Evolutionary conservation across 2,329 filamentous ascomycete genomes (phyloP).

Genomic region (Cytospora schulzeri): DNA sequence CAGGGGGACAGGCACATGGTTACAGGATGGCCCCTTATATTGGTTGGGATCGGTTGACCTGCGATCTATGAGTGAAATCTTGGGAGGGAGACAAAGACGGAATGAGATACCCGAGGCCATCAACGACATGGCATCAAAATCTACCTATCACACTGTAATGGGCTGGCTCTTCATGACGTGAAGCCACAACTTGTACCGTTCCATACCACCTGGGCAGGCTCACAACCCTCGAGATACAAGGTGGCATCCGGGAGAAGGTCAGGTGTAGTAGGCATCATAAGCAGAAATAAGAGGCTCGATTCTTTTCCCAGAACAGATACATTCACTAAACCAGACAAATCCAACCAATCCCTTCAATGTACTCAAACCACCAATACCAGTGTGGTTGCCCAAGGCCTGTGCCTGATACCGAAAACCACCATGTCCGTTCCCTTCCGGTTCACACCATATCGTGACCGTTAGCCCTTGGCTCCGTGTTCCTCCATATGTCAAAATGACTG

Average conservation of each 20-base stretch:
- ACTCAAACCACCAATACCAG: constrained; percentile 3
- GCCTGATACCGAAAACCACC: constrained; percentile 19
- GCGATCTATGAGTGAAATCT: neutral
- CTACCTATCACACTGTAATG: neutral
- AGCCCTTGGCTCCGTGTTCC: constrained; percentile 21
- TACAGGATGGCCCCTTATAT: neutral
- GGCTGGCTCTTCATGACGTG: neutral
- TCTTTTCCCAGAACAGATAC: constrained; percentile 9
- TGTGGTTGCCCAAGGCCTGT: constrained; percentile 10
- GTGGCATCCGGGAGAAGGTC: neutral
- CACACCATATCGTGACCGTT: constrained; percentile 22
- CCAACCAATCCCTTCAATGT: constrained; percentile 4
- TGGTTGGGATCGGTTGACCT: neutral
- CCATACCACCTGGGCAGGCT: neutral
- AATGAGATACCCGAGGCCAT: neutral
- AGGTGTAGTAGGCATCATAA: neutral
- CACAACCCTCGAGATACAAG: neutral
- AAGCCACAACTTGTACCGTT: neutral
- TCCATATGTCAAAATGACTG: constrained; percentile 2
- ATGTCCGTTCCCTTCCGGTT: constrained; percentile 19
- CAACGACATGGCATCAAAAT: neutral
- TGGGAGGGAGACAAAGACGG: neutral
- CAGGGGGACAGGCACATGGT: too few species aligned
- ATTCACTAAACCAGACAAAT: constrained; percentile 3
- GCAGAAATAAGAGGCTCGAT: constrained; percentile 12